Conservation (phyloP, 768 basidiomycete species). For the Lactarius hatsudake region DNA sequence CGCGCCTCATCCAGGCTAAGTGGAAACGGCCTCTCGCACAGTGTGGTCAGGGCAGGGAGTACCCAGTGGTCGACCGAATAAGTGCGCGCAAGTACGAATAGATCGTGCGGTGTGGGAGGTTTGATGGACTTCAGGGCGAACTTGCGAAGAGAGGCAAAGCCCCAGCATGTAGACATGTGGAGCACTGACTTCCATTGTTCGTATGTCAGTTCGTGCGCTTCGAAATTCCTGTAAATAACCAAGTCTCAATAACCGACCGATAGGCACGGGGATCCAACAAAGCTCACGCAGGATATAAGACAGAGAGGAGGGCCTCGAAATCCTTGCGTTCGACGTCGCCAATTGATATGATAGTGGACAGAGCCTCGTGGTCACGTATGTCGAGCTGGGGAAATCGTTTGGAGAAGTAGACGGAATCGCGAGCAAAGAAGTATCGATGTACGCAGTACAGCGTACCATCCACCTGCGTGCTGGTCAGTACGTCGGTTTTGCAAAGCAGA, state of each 20-base stretch:
- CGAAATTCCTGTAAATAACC: not conserved
- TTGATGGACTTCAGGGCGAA: not conserved
- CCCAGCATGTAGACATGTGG: constrained; percentile 33
- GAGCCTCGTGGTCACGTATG: too few species aligned
- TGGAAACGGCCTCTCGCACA: constrained; percentile 8
- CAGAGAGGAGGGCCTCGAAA: constrained; percentile 26
- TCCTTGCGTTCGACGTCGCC: constrained; percentile 17
- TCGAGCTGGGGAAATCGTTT: too few species aligned
- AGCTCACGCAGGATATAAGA: constrained; percentile 27
- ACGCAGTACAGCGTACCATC: constrained; percentile 11
- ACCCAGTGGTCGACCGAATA: constrained; percentile 18
- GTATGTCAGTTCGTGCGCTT: constrained; percentile 10
- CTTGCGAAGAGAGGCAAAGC: constrained; percentile 31
- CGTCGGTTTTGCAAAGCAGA: not conserved
- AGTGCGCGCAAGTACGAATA: constrained; percentile 7
- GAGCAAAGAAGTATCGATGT: too few species aligned
- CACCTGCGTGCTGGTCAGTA: not conserved
- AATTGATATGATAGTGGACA: too few species aligned
- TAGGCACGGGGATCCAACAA: not conserved
- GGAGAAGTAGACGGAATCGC: too few species aligned
- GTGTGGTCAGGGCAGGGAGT: constrained; percentile 9
- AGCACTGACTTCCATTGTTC: constrained; percentile 34
- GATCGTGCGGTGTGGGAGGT: constrained; percentile 17
- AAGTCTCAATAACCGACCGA: not conserved
- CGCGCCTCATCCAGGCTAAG: constrained; percentile 13